A percentile compares a stretch with the other conserved stretches of the same genome.
Evolutionary conservation across 352 stramenopile species (phyloP).

Genomic region (Aphanomyces astaci): DNA sequence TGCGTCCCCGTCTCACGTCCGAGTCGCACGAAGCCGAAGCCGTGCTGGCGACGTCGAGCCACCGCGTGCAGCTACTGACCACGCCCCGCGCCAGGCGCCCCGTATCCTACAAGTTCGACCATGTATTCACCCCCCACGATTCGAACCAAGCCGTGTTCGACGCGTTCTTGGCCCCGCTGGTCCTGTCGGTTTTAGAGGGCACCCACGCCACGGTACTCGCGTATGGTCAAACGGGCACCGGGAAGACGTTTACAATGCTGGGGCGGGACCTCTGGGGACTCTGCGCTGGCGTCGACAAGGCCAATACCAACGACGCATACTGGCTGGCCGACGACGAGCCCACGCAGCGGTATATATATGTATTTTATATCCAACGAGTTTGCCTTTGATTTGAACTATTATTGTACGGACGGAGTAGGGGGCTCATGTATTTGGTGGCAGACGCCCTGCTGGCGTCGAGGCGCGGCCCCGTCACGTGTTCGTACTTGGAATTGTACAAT

Average conservation of each 20-base stretch:
- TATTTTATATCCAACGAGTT: background rate
- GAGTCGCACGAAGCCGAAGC: background rate
- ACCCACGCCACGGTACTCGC: conserved; percentile 19
- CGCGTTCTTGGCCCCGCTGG: conserved; percentile 12
- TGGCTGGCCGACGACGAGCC: conserved; percentile 27
- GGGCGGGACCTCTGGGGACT: conserved; percentile 20
- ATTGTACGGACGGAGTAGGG: background rate
- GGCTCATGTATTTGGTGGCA: conserved; percentile 20
- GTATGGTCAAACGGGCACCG: conserved; percentile 20
- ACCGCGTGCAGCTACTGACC: conserved; percentile 5
- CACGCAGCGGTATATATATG: conserved; percentile 31
- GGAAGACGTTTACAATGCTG: conserved; percentile 22
- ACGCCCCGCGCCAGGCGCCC: background rate
- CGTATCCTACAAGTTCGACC: conserved; percentile 40
- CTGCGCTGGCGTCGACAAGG: background rate
- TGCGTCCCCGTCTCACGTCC: conserved; percentile 1
- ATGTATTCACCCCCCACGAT: conserved; percentile 38
- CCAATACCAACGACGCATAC: background rate
- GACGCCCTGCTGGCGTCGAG: background rate
- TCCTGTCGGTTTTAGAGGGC: conserved; percentile 10
- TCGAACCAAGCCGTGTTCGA: conserved; percentile 31
- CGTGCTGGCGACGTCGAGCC: background rate
- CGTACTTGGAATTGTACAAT: conserved; percentile 28
- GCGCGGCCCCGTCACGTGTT: background rate
- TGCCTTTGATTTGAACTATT: background rate